phyloP scores from a whole-genome alignment of 78 protist species.

The Dictyostelium capitatum region DNA sequence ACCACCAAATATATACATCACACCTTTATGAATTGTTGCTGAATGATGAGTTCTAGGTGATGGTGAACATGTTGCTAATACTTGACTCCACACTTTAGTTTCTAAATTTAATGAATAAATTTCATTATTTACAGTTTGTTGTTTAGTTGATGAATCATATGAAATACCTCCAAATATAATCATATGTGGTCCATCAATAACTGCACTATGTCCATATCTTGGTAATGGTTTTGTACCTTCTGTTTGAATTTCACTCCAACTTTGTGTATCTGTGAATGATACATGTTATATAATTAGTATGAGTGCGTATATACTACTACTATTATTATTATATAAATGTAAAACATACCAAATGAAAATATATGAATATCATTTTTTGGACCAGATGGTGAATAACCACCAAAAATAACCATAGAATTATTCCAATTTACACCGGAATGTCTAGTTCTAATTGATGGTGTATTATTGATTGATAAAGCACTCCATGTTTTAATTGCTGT shows the following conservation, averaged over 20 bases:
- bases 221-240: conserved; percentile 68
- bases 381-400: conserved; percentile 47
- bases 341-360: conserved; percentile 44
- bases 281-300: neutral
- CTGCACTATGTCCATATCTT: conserved; percentile 69
- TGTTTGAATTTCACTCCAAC: conserved; percentile 44
- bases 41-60: conserved; percentile 60
- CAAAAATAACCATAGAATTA: conserved; percentile 48
- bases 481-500: conserved; percentile 51
- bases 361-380: conserved; percentile 53
- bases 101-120: conserved; percentile 59
- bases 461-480: neutral
- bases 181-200: conserved; percentile 53
- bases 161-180: conserved; percentile 65
- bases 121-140: conserved; percentile 39
- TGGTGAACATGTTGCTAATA: conserved; percentile 18
- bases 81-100: conserved; percentile 35
- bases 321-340: neutral
- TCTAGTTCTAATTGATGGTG: conserved; percentile 37
- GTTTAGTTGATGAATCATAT: neutral
- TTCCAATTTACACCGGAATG: conserved; percentile 16
- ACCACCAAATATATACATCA: conserved; percentile 66
- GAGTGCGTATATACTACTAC: neutral
- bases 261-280: conserved; percentile 43
- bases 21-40: conserved; percentile 58